phyloP scores from a whole-genome alignment of 257 asterid genomes.

The Knoxia roxburghii region DNA sequence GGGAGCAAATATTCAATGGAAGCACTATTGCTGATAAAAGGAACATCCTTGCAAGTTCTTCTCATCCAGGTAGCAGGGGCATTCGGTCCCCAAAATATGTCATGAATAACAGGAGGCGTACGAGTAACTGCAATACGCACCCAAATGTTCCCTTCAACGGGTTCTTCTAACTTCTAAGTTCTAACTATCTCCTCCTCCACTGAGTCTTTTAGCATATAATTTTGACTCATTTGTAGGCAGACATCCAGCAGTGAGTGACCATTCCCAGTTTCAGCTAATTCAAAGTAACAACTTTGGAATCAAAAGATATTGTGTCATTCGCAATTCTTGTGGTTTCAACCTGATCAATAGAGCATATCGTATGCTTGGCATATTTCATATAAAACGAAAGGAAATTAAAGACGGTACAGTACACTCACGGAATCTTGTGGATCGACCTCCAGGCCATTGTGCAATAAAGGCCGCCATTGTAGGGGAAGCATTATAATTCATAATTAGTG shows the following conservation, averaged over 20 bases:
- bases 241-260: constrained; percentile 78
- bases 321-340: no score
- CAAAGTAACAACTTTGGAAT: constrained; percentile 56
- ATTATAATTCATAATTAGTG: no score
- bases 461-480: no score
- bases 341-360: no score
- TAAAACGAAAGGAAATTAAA: no score
- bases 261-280: constrained; percentile 73
- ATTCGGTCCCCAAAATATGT: constrained; percentile 92
- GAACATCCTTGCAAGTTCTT: constrained; percentile 21
- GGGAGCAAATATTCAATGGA: constrained; percentile 19
- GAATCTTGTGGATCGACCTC: no score
- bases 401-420: no score
- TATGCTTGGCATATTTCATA: no score
- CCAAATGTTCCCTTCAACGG: constrained; percentile 58
- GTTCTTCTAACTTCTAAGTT: constrained; percentile 45
- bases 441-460: no score
- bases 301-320: constrained; percentile 58
- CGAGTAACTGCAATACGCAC: constrained; percentile 57
- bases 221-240: constrained; percentile 62
- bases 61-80: constrained; percentile 43
- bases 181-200: constrained; percentile 60
- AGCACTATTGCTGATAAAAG: constrained; percentile 21
- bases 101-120: constrained; percentile 44
- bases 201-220: constrained; percentile 48